phyloP scores from a whole-genome alignment of 805 yeast genomes.

The Candida maltosa region DNA sequence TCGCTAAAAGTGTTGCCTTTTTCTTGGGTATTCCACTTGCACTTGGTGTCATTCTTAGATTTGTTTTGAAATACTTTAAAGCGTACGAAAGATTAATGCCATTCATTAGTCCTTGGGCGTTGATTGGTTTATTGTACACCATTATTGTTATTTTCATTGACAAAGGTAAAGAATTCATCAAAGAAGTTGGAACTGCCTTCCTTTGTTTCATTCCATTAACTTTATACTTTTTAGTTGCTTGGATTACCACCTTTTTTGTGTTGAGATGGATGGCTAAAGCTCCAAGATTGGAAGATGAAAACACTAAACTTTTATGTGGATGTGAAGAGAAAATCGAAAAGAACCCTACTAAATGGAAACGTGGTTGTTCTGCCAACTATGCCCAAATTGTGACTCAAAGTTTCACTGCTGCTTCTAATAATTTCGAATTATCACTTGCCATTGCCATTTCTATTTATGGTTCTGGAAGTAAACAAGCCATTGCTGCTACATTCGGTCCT shows the following conservation, averaged over 20 bases:
- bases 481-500: conserved; percentile 62
- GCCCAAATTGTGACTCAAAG: conserved; percentile 45
- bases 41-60: conserved; percentile 42
- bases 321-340: conserved; percentile 29
- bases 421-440: conserved; percentile 55
- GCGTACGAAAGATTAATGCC: conserved; percentile 27
- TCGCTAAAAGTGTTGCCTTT: conserved; percentile 47
- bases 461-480: conserved; percentile 46
- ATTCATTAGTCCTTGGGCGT: conserved; percentile 46
- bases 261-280: conserved; percentile 5
- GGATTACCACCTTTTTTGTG: conserved; percentile 30
- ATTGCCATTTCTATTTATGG: conserved; percentile 54
- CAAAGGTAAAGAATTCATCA: conserved; percentile 46
- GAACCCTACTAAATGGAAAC: conserved; percentile 15
- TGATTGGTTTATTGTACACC: conserved; percentile 51
- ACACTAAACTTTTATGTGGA: conserved; percentile 28
- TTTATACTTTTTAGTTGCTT: conserved; percentile 45
- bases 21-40: conserved; percentile 54
- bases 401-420: conserved; percentile 57
- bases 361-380: conserved; percentile 38
- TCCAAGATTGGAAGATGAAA: conserved; percentile 9
- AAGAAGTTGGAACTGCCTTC: conserved; percentile 47
- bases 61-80: conserved; percentile 14
- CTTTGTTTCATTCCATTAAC: conserved; percentile 49
- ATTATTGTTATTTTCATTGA: conserved; percentile 50